Evolutionary conservation across 2,329 filamentous ascomycete species (phyloP), one percentile per base, ranked within the genome.

Genomic region (Dothidotthia symphoricarpi): DNA sequence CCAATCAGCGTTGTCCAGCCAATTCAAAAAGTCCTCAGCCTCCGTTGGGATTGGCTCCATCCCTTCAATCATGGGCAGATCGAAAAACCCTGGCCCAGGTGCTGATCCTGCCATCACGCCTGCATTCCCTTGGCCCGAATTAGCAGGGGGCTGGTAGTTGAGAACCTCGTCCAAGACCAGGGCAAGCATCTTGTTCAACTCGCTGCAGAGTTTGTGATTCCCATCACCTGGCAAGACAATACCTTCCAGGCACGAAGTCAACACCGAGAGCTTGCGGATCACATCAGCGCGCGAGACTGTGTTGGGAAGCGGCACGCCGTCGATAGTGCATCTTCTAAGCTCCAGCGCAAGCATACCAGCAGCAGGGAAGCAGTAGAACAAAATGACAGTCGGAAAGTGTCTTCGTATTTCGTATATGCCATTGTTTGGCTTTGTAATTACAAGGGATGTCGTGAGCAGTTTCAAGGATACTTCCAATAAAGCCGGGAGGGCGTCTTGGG

Each of bases 1-100:
- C 60, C 59, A 64, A 13, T 62, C 62, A n/a, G 61, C 61, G 32
- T 63, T 59, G 44, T 66, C 61, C 34, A 66, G 26, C 63, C 63
- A 66, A 25, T 57, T 59, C 32, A 66, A 35, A 41, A 66, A 65
- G 22, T 63, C 57, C 34, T 63, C 61, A 0, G 57, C 57, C 40
- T 64, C 57, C 1, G 56, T 65, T 6, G 63, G 63, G 22, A 66
- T 65, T 11, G 63, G 61, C 43, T 65, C 63, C 45, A 66, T 52
- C 1, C 63, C 63, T 24, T 64, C 61, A 16, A 63, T 47, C 46
- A 63, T 53, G 0, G 61, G 61, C 33, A 66, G 56, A 28, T 66
- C 59, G 24, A 66, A 64, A 46, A 63, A 64, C 0, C 54, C 51
- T 2, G 47, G 39, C 6, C 55, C 56, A n/a, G 50, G 33, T 2